Evolutionary conservation across 2,329 filamentous ascomycete genomes (phyloP), one percentile per base, ranked within the genome.

Genomic region (Cladorrhinum sp.): DNA sequence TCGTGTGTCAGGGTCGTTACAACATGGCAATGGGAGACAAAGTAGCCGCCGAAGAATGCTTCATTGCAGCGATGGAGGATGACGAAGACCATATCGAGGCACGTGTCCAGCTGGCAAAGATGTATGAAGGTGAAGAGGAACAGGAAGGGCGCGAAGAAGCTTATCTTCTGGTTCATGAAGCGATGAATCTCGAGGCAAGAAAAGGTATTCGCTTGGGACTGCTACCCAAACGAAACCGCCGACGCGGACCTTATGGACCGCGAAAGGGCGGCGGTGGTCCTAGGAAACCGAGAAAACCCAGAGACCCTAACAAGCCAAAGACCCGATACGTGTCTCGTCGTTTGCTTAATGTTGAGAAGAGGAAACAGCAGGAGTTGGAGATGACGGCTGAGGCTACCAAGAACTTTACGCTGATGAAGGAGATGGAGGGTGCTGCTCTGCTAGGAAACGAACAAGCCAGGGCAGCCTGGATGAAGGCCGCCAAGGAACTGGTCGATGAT

Each of bases 101-200:
- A 41, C 87, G 91, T 41, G 85, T 90, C 27, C 85, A 91, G 67
- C 79, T 97, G 9, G 91, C 91, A 12, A 92, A 90, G 68, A 85
- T 97, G 73, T 96, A 96, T 69, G 91, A 96, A 71, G 85, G 82
- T 64, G 83, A 83, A 50, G 87, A 87, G 64, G 85, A 88, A 75
- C 86, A 67, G 50, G 69, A 70, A 50, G 69, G 69, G 3, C 64
- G 84, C 22, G 89, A 92, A 68, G 86, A 91, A 68, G 92, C 92
- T 1, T 84, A 92, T 61, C 86, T 89, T 61, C 84, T 92, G 55
- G 85, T 91, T 53, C 89, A 88, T 32, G 89, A 96, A 71, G 87
- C 91, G 8, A 83, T 93, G 66, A 80, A 85, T 29, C 77, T 92
- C 22, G 83, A 83, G 63, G 81, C 82, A 60, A 76, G 56, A 23